These are phyloP conservation scores for Schizonepeta tenuifolia DNA, from an alignment of 257 asterid species.

Conservation along the genomic window DNA sequence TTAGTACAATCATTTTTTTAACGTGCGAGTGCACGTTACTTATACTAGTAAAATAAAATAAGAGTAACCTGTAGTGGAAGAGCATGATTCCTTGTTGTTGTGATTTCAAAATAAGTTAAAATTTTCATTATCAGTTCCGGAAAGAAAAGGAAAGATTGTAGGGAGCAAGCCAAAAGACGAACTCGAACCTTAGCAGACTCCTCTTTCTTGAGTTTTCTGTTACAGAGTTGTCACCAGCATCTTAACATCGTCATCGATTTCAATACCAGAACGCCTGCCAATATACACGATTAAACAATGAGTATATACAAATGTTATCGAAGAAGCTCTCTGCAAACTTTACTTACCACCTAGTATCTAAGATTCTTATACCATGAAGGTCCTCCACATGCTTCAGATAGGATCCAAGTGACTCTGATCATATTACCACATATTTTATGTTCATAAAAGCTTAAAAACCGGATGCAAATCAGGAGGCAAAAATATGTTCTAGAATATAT, in stretches of 20 bases:
- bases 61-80: slow-evolving; percentile 65
- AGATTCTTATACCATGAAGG: slow-evolving; percentile 32
- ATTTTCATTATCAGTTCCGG: slow-evolving; percentile 32
- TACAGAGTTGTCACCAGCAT: slow-evolving; percentile 41
- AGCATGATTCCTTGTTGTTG: slow-evolving; percentile 78
- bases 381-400: slow-evolving; percentile 41
- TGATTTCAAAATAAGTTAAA: slow-evolving; percentile 30
- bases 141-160: slow-evolving; percentile 14
- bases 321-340: slow-evolving; percentile 19
- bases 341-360: slow-evolving; percentile 60
- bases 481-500: slow-evolving; percentile 22
- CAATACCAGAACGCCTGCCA: slow-evolving; percentile 52
- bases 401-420: slow-evolving; percentile 44
- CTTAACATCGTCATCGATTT: slow-evolving; percentile 37
- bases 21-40: too few species aligned
- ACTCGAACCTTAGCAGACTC: slow-evolving; percentile 61
- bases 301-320: slow-evolving; percentile 12
- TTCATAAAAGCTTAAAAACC: neutral
- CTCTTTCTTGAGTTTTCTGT: slow-evolving; percentile 50
- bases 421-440: slow-evolving; percentile 14
- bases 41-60: slow-evolving; percentile 17
- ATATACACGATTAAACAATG: slow-evolving; percentile 22
- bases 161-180: slow-evolving; percentile 29
- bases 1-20: too few species aligned
- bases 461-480: slow-evolving; percentile 12